Evolutionary conservation across 495 filamentous ascomycete species (phyloP).

Genomic region (Penicillium parvum): DNA sequence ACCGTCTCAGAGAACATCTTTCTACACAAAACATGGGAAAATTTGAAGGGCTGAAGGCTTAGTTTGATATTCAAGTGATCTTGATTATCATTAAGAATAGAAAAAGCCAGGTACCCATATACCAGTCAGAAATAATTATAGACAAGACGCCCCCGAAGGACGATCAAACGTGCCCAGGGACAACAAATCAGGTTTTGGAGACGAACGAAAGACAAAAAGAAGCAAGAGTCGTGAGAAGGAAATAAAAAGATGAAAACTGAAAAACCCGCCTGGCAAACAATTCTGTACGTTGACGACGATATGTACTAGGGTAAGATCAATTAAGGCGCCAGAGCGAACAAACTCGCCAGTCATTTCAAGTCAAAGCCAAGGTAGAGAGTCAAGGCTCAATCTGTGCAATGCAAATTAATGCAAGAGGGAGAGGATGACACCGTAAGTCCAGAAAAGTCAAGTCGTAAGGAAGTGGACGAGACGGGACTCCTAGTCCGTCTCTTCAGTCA

Average conservation of each 20-base stretch:
- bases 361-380: background rate
- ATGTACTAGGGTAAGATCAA: constrained; percentile 20
- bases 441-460: background rate
- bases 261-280: constrained; percentile 14
- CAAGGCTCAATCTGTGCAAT: constrained; percentile 17
- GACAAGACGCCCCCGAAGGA: constrained; percentile 9
- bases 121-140: constrained; percentile 4
- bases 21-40: too few relatives aligned
- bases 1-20: too few relatives aligned
- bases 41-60: background rate
- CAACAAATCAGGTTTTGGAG: background rate
- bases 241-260: constrained; percentile 3
- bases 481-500: constrained; percentile 22
- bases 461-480: background rate
- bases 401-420: constrained; percentile 2
- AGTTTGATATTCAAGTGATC: constrained; percentile 6
- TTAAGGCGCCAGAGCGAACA: constrained; percentile 4
- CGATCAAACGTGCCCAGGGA: background rate
- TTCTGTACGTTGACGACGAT: constrained; percentile 22
- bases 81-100: constrained; percentile 13
- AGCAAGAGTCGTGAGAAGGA: constrained; percentile 5
- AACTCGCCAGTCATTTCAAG: constrained; percentile 1
- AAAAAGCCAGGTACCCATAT: background rate
- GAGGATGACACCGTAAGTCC: constrained; percentile 3
- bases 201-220: constrained; percentile 19